Conservation (phyloP, 2,329 filamentous ascomycete species). For the Neocatenulostroma microsporum region DNA sequence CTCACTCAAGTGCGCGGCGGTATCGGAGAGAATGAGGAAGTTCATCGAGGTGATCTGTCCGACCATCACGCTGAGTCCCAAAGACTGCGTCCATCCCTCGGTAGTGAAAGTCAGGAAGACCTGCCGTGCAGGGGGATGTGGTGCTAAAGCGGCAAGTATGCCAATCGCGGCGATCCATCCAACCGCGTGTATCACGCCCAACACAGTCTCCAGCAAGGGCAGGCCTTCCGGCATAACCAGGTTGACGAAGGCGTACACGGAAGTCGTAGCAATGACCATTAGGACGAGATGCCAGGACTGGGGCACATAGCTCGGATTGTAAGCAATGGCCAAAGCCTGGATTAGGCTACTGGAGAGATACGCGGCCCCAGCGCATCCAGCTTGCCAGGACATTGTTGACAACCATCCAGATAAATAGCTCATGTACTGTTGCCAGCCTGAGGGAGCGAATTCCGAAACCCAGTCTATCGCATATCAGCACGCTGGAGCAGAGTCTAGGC, state of each 20-base stretch:
- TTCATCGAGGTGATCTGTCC: constrained; percentile 23
- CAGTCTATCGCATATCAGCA: constrained; percentile 12
- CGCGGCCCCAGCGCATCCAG: neutral
- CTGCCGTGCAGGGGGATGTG: neutral
- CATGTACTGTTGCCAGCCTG: constrained; percentile 34
- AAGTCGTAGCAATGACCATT: neutral
- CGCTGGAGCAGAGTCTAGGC: too few species aligned
- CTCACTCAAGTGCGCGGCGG: constrained; percentile 14
- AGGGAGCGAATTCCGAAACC: constrained; percentile 33
- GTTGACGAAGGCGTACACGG: constrained; percentile 2
- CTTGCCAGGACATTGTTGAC: constrained; percentile 1
- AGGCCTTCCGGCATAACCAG: neutral
- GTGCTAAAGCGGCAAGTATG: constrained; percentile 30
- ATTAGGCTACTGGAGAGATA: constrained; percentile 7
- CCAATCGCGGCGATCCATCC: constrained; percentile 33
- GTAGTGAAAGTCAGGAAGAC: constrained; percentile 37
- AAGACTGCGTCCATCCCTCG: constrained; percentile 38
- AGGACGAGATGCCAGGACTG: neutral
- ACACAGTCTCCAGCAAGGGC: neutral
- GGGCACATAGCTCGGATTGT: constrained; percentile 5
- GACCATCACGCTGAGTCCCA: constrained; percentile 38
- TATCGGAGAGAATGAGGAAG: constrained; percentile 12
- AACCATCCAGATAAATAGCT: constrained; percentile 28
- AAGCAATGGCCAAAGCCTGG: constrained; percentile 15
- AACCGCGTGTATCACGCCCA: neutral